Evolutionary conservation across 192 early-diverging fungal genomes (phyloP).

Genomic region (Podila minutissima): DNA sequence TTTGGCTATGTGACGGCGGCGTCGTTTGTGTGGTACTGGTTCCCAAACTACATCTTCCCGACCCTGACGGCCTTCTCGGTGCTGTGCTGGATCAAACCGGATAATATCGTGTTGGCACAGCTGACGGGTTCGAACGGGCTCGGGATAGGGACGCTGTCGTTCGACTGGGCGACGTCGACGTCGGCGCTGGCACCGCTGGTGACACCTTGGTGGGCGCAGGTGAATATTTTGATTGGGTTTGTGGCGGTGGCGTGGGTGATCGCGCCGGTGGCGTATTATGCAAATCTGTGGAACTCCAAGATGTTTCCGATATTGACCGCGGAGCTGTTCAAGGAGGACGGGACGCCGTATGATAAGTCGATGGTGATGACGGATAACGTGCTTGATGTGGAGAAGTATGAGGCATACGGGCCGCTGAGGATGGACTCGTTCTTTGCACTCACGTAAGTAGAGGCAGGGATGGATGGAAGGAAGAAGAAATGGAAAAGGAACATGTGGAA

Average conservation of each 20-base stretch:
- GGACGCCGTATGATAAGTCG: slow-evolving; percentile 14
- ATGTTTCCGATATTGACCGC: slow-evolving; percentile 48
- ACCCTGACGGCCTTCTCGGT: slow-evolving; percentile 52
- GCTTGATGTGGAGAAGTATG: slow-evolving; percentile 21
- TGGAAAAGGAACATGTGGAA: too few species aligned
- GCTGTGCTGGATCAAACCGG: slow-evolving; percentile 55
- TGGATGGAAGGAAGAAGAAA: too few species aligned
- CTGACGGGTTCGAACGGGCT: slow-evolving; percentile 53
- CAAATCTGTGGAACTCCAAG: slow-evolving; percentile 49
- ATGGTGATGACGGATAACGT: slow-evolving; percentile 33
- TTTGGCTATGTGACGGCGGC: slow-evolving; percentile 51
- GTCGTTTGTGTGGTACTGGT: slow-evolving; percentile 56
- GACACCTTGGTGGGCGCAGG: slow-evolving; percentile 46
- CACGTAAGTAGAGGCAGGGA: slow-evolving; percentile 8
- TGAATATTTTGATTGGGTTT: slow-evolving; percentile 53
- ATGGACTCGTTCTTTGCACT: slow-evolving; percentile 41
- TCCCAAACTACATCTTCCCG: slow-evolving; percentile 61
- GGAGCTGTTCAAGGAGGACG: slow-evolving; percentile 26
- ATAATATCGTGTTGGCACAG: slow-evolving; percentile 42
- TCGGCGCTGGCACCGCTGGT: slow-evolving; percentile 48
- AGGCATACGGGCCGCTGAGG: slow-evolving; percentile 23
- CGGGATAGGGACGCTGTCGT: slow-evolving; percentile 43
- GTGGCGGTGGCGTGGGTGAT: slow-evolving; percentile 52
- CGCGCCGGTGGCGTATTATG: slow-evolving; percentile 43
- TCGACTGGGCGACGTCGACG: slow-evolving; percentile 54